Evolutionary conservation across 2,329 filamentous ascomycete genomes (phyloP).

Genomic region (Fusarium lyarnte): DNA sequence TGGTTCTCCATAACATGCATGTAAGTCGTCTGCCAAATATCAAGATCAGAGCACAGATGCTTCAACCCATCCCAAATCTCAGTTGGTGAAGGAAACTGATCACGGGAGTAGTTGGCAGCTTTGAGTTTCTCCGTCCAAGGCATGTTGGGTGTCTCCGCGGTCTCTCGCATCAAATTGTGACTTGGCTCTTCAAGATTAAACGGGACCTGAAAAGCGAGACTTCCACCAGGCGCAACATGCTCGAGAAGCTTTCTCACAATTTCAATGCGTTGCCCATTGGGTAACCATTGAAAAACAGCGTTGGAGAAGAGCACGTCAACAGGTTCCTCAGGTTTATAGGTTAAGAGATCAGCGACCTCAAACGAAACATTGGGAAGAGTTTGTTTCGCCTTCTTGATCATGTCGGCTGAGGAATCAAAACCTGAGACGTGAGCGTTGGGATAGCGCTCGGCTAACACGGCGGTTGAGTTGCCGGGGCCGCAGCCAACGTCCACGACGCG

Average conservation of each 20-base stretch:
- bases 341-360: constrained; percentile 54
- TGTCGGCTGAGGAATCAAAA: constrained; percentile 64
- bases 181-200: constrained; percentile 60
- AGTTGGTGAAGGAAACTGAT: constrained; percentile 57
- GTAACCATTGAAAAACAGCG: constrained; percentile 69
- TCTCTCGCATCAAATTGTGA: constrained; percentile 59
- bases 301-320: constrained; percentile 64
- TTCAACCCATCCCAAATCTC: constrained; percentile 61
- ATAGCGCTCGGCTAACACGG: constrained; percentile 57
- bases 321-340: constrained; percentile 47
- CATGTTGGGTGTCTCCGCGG: constrained; percentile 47
- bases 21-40: constrained; percentile 66
- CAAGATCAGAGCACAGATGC: constrained; percentile 53
- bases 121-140: constrained; percentile 50
- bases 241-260: constrained; percentile 56
- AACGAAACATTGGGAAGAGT: constrained; percentile 57
- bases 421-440: constrained; percentile 58
- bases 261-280: constrained; percentile 52
- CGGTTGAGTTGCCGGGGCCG: constrained; percentile 68
- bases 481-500: constrained; percentile 67
- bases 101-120: constrained; percentile 51
- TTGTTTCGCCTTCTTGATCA: constrained; percentile 60
- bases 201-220: constrained; percentile 62
- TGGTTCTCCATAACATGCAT: constrained; percentile 60
- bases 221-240: constrained; percentile 53